phyloP scores from a whole-genome alignment of 345 rosid species.

The Cardamine chenopodiifolia region DNA sequence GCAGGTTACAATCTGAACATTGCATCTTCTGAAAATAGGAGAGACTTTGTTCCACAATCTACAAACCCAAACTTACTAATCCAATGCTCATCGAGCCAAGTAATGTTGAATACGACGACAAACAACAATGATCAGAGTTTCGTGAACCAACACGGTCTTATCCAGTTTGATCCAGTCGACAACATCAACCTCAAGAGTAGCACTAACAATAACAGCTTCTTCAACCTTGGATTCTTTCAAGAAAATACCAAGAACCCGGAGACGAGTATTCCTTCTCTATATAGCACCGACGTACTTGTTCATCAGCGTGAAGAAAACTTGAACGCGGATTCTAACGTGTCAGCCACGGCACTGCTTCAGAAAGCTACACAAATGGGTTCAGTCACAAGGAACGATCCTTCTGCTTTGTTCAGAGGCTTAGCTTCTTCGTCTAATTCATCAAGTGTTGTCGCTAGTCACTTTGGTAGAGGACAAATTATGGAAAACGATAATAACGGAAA shows the following conservation, averaged over 20 bases:
- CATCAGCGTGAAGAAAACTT: slow-evolving; percentile 51
- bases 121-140: slow-evolving; percentile 40
- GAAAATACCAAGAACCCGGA: slow-evolving; percentile 42
- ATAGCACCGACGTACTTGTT: slow-evolving; percentile 38
- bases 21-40: slow-evolving; percentile 32
- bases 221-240: slow-evolving; percentile 66
- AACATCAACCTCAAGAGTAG: slow-evolving; percentile 39
- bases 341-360: slow-evolving; percentile 85
- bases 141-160: slow-evolving; percentile 38
- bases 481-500: slow-evolving; percentile 51
- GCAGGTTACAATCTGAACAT: slow-evolving; percentile 41
- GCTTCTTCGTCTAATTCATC: slow-evolving; percentile 48
- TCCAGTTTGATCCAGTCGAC: slow-evolving; percentile 39
- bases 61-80: slow-evolving; percentile 53
- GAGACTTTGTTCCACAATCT: slow-evolving; percentile 48
- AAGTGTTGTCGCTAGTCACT: slow-evolving; percentile 29
- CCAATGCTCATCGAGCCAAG: slow-evolving; percentile 47
- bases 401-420: slow-evolving; percentile 58
- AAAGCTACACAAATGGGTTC: slow-evolving; percentile 92
- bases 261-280: slow-evolving; percentile 37
- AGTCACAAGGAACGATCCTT: slow-evolving; percentile 38
- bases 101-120: slow-evolving; percentile 17
- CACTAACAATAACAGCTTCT: slow-evolving; percentile 42
- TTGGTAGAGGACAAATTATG: slow-evolving; percentile 37
- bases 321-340: slow-evolving; percentile 54